Evolutionary conservation across 2,329 filamentous ascomycete genomes (phyloP), one percentile per base, ranked within the genome.

Genomic region (Calonectria hawksworthii): DNA sequence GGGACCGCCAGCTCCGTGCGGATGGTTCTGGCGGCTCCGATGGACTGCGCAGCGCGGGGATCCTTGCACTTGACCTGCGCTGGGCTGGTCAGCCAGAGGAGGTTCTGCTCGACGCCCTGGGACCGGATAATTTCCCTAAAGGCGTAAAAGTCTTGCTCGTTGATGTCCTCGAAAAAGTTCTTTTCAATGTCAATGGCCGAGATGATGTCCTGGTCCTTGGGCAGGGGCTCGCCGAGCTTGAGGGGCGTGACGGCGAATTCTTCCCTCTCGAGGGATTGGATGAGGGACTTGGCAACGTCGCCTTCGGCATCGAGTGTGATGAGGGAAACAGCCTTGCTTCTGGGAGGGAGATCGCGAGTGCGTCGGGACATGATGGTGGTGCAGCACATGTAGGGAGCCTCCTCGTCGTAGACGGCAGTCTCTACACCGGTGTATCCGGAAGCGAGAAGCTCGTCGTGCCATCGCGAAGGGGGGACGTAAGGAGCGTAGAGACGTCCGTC

Each of bases 11-110:
- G 67, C 75, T 85, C 84, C 6, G 74, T 76, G 21, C 83, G 83
- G 10, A 85, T 74, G 2, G 79, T 81, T 1, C 84, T 77, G 1
- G 81, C 78, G 0, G 79, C 41, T 1, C 84, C 84, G n/a, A 85
- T 72, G 10, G 79, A 68, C 18, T 80, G 77, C 0, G 82, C 82
- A 26, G 80, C 83, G 16, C 74, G 54, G 0, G 84, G 83, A 34
- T 83, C 78, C 6, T 30, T 14, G 59, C 82, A 84, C 0, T 69
- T 34, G 1, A 82, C 70, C 34, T 84, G 82, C 7, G 75, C 75
- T 1, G 79, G 75, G 2, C 78, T 78, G 2, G 83, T 85, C 10
- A 85, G 61, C 84, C 84, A 86, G 8, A 85, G 73, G 28, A 84
- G 54, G 1, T 75, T 66, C 13, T 63, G 34, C 14, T 51, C 50